Base-by-base conservation (phyloP, 225 moss, liverwort and hornwort species). In the Sphagnum tenellum region DNA sequence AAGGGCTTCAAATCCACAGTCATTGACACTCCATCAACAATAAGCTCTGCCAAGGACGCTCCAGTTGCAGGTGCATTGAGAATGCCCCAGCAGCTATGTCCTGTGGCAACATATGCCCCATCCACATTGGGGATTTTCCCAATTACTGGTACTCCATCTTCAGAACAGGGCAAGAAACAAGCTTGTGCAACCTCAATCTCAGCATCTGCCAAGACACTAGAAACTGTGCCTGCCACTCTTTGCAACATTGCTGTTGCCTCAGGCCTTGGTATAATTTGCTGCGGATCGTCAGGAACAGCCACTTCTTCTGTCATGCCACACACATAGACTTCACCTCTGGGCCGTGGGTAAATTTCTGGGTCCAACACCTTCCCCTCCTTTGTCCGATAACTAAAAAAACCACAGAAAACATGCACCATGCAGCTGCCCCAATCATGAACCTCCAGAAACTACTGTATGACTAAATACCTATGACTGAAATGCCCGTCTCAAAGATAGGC, bases 31-130 rank as follows among this genome's bases (percentile, higher is more conserved):
- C 96, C 92, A 29, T 90, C 72, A 59, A 80, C 70, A 48, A 98
- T 89, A 57, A 98, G 87, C 73, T 98, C 96, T n/a, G 96, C 86
- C 4, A 98, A 70, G 9, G 93, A 84, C 45, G 83, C 93, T 10
- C 93, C 96, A 5, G 96, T 98, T 10, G 90, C 96, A 11, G 96
- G 93, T 14, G 90, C 92, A 51, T 98, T 98, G 60, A 98, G 83
- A 3, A 98, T 98, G 9, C 96, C 96, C 96, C 96, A 98, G 65
- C 96, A 98, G 66, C 90, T 84, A 48, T 98, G 96, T 7, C 96
- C 96, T 50, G 93, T 98, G 0, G 87, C 96, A 4, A 98, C 87
- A 54, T 81, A 98, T 29, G 82, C 92, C 3, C 87, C 85, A 8
- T 83, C 85, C 6, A 98, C 63, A 61, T 75, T 66, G 9, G 96